These are phyloP conservation scores for Asterophora lycoperdoides DNA, from an alignment of 768 basidiomycete species.

Conservation along the genomic window DNA sequence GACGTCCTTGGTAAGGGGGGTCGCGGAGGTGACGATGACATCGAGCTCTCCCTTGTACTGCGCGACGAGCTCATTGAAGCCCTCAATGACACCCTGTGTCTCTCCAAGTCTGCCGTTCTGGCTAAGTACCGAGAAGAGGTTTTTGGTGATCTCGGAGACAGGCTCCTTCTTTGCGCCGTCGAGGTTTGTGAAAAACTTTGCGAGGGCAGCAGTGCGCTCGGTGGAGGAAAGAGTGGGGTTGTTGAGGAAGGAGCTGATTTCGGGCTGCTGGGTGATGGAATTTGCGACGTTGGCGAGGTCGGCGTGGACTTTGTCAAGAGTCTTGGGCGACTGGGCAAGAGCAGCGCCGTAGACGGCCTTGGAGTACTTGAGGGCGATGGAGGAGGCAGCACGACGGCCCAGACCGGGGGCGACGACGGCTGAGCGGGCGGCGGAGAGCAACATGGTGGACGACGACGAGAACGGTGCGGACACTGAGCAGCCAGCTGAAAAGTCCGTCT, in stretches of 20 bases:
- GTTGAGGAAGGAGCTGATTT: slow-evolving; percentile 65
- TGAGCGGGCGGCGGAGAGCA: slow-evolving; percentile 53
- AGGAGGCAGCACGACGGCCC: slow-evolving; percentile 69
- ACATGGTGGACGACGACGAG: slow-evolving; percentile 40
- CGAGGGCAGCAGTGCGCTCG: slow-evolving; percentile 69
- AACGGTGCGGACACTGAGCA: slow-evolving; percentile 21
- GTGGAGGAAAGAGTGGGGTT: slow-evolving; percentile 89
- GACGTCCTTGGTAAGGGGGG: slow-evolving; percentile 73
- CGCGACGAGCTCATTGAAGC: slow-evolving; percentile 85
- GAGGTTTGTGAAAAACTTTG: slow-evolving; percentile 60
- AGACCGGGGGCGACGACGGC: slow-evolving; percentile 43
- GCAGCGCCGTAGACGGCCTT: slow-evolving; percentile 79
- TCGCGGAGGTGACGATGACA: slow-evolving; percentile 86
- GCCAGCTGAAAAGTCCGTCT: slow-evolving; percentile 9
- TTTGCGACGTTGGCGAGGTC: slow-evolving; percentile 73
- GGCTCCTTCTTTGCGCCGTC: slow-evolving; percentile 70
- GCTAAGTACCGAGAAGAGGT: slow-evolving; percentile 83
- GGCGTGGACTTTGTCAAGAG: slow-evolving; percentile 79
- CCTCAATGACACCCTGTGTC: slow-evolving; percentile 81
- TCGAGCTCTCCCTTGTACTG: slow-evolving; percentile 91
- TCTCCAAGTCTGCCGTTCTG: slow-evolving; percentile 91
- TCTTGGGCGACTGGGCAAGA: slow-evolving; percentile 75
- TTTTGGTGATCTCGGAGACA: slow-evolving; percentile 85
- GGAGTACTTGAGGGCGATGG: slow-evolving; percentile 81
- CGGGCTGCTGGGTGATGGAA: slow-evolving; percentile 62